Percentiles rank a stretch among this genome's conserved stretches.
Conservation (phyloP, 148 eudicot species). For the Salicornia ramosissima region DNA sequence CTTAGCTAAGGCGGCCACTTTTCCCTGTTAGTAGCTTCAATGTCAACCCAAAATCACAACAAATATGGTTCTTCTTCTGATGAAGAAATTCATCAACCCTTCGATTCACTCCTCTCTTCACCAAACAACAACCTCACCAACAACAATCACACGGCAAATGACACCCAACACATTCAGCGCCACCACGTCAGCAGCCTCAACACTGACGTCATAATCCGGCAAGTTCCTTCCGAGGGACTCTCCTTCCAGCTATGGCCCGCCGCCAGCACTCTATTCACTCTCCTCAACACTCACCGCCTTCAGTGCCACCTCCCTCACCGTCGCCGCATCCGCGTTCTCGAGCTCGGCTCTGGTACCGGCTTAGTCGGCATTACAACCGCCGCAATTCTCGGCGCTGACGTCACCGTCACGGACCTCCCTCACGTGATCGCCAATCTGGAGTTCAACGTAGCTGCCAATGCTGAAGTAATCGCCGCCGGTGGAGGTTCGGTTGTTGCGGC, state of each 20-base stretch:
- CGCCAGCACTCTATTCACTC: slow-evolving; percentile 46
- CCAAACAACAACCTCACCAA: background rate
- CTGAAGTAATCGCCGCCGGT: slow-evolving; percentile 19
- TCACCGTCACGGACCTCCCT: slow-evolving; percentile 73
- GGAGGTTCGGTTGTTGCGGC: slow-evolving; percentile 51
- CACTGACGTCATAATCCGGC: slow-evolving; percentile 47
- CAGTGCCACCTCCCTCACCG: slow-evolving; percentile 6
- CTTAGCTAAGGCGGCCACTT: too few species aligned
- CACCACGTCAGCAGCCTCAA: slow-evolving; percentile 43
- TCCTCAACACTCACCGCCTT: slow-evolving; percentile 39
- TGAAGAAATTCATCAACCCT: slow-evolving; percentile 23
- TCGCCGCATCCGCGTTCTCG: slow-evolving; percentile 56
- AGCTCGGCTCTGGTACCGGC: slow-evolving; percentile 85
- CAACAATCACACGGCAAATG: too few species aligned
- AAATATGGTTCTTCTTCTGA: slow-evolving; percentile 1
- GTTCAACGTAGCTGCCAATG: slow-evolving; percentile 47
- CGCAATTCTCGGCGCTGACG: slow-evolving; percentile 56
- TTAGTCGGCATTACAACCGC: slow-evolving; percentile 75
- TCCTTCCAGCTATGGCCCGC: slow-evolving; percentile 93
- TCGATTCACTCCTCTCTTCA: slow-evolving; percentile 9
- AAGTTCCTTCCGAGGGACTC: slow-evolving; percentile 61
- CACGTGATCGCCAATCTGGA: slow-evolving; percentile 55
- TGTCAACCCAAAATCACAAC: too few species aligned
- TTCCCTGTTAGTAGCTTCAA: too few species aligned
- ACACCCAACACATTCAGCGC: slow-evolving; percentile 15